Conservation (phyloP, 257 asterid species). For the Rhazya stricta region DNA sequence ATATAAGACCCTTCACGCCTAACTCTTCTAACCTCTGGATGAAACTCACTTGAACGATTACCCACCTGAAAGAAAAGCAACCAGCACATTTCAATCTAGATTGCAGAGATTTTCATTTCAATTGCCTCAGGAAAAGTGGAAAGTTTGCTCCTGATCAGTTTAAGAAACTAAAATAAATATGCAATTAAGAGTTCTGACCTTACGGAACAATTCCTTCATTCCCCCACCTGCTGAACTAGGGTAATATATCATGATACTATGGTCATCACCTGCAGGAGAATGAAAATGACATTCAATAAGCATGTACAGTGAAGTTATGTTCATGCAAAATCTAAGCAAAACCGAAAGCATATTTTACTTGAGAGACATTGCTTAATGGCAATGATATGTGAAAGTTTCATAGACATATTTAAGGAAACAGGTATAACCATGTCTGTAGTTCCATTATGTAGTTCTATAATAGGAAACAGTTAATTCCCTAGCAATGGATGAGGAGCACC, state of each 20-base stretch:
- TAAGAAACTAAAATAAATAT: background rate
- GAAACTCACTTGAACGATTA: constrained; percentile 96
- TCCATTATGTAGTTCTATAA: background rate
- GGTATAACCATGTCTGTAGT: background rate
- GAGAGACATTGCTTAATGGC: background rate
- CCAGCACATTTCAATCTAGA: constrained; percentile 11
- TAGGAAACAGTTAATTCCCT: background rate
- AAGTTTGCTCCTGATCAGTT: background rate
- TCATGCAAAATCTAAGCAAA: background rate
- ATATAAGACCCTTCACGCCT: constrained; percentile 99
- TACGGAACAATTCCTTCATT: constrained; percentile 91
- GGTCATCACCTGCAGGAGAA: constrained; percentile 80
- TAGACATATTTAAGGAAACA: background rate
- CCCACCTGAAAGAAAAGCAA: constrained; percentile 64
- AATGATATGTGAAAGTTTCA: background rate
- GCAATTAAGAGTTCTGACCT: constrained; percentile 43
- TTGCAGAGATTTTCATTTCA: background rate
- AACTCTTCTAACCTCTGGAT: constrained; percentile 93
- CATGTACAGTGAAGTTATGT: constrained; percentile 10
- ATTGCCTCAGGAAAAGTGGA: background rate
- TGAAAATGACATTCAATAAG: constrained; percentile 20
- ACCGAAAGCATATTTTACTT: background rate
- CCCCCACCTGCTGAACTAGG: constrained; percentile 99
- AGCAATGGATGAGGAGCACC: background rate
- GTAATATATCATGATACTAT: constrained; percentile 92